A percentile compares a stretch with the other conserved stretches of the same genome.
Evolutionary conservation across 495 filamentous ascomycete genomes (phyloP).

Genomic region (Zalerion maritima): DNA sequence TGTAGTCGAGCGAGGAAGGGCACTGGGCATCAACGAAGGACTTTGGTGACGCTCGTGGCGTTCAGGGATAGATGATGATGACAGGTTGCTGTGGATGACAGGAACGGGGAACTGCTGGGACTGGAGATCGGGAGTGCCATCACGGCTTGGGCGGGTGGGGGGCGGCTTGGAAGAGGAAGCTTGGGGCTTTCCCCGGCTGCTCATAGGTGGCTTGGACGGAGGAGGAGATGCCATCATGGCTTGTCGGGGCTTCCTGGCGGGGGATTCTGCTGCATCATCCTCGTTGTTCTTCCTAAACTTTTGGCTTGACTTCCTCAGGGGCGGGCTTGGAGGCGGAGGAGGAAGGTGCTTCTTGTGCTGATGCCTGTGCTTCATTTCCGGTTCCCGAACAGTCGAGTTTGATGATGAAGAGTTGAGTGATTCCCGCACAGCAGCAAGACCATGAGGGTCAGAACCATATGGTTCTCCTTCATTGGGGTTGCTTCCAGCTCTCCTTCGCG

Average conservation of each 20-base stretch:
- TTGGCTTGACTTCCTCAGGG: conserved; percentile 48
- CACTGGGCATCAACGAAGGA: conserved; percentile 18
- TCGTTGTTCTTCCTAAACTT: conserved; percentile 29
- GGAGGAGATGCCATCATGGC: conserved; percentile 19
- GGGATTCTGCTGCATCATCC: conserved; percentile 15
- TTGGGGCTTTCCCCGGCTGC: conserved; percentile 9
- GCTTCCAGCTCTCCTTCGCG: conserved; percentile 41
- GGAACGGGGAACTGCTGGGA: conserved; percentile 44
- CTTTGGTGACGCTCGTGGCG: conserved; percentile 25
- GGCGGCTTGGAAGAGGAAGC: conserved; percentile 22
- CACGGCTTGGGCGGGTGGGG: conserved; percentile 61
- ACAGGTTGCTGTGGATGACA: conserved; percentile 65
- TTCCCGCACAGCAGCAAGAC: conserved; percentile 50
- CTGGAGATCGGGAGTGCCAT: conserved; percentile 55
- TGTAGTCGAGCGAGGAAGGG: conserved; percentile 14
- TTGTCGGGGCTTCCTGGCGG: conserved; percentile 14
- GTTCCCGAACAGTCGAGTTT: conserved; percentile 40
- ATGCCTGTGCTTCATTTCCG: conserved; percentile 29
- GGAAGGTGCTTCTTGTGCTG: conserved; percentile 28
- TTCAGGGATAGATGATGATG: conserved; percentile 26
- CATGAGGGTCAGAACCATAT: conserved; percentile 34
- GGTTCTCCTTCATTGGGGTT: conserved; percentile 34
- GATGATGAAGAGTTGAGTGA: conserved; percentile 46
- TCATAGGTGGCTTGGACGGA: conserved; percentile 11
- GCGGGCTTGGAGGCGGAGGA: conserved; percentile 43